Base-by-base conservation (phyloP, 2,329 filamentous ascomycete genomes). In the Aspergillus bombycis region DNA sequence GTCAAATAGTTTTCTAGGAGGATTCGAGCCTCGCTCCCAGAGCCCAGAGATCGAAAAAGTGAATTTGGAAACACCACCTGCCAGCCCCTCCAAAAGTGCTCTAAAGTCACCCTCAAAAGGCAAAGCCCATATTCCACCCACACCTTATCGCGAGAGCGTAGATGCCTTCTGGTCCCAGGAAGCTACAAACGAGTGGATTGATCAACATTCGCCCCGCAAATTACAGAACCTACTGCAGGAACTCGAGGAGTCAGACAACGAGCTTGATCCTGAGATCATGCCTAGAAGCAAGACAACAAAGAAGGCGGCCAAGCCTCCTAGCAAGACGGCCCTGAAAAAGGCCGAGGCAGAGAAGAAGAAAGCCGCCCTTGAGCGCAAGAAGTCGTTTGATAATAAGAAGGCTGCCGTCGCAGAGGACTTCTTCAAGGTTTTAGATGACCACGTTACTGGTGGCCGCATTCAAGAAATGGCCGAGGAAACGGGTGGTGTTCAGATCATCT, bases 401-500 rank as follows among this genome's bases (percentile, higher is more conserved):
- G 77, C 83, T 23, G 71, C 74, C 10, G 70, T 89, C 4, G 87
- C 86, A 1, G 75, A 81, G 50, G 68, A 78, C 2, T 88, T 89
- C 70, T 75, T 89, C n/a, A 69, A 74, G 2, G 82, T 85, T 36
- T 80, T 90, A 19, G 88, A 90, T 68, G 71, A 78, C 3, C 80
- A 75, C 7, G 82, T 89, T 55, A 80, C 83, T 0, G 73, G 75
- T 5, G 83, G 83, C 32, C 75, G 82, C 52, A 81, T 90, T 56
- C 70, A 76, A 30, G 70, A 74, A 4, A 77, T 88, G 21, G 78
- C 85, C 2, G 75, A 78, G 19, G 71, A 77, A 12, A 85, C 85
- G 0, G 87, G 87, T 32, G 88, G 88, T 19, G 83, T 89, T 14
- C 80, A 81, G 45, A 79, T 90, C 55, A 70, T 85, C 52, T 90